Conservation (phyloP, 2,329 filamentous ascomycete species). For the Nectriaceae sp. region DNA sequence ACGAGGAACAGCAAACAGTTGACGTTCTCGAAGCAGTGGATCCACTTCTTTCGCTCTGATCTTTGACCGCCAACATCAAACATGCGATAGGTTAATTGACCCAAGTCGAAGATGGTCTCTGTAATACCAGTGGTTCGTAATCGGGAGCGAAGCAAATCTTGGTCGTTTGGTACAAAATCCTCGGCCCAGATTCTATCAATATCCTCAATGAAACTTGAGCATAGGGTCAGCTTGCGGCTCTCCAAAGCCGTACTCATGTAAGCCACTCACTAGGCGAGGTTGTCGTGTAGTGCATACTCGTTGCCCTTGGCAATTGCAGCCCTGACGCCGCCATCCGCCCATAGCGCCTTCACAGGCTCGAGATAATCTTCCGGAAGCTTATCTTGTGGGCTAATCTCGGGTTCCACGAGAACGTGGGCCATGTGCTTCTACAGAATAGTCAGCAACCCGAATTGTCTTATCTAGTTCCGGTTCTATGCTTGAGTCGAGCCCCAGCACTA, state of each 20-base stretch:
- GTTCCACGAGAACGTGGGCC: conserved; percentile 73
- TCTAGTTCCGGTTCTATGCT: conserved; percentile 4
- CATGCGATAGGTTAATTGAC: conserved; percentile 93
- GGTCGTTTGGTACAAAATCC: conserved; percentile 86
- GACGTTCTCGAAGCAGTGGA: conserved; percentile 94
- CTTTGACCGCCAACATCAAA: conserved; percentile 92
- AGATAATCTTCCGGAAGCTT: conserved; percentile 77
- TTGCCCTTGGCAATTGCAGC: conserved; percentile 90
- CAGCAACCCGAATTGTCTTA: conserved; percentile 29
- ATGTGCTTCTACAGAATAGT: conserved; percentile 78
- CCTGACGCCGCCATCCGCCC: conserved; percentile 82
- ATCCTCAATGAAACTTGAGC: conserved; percentile 75
- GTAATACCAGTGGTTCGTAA: conserved; percentile 94
- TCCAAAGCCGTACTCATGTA: not conserved
- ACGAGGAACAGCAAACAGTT: conserved; percentile 92
- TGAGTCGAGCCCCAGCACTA: too few relatives aligned
- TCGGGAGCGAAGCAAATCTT: conserved; percentile 89
- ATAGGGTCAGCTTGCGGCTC: conserved; percentile 9
- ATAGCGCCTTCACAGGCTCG: conserved; percentile 79
- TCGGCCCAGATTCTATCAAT: conserved; percentile 74
- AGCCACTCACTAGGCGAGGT: conserved; percentile 79
- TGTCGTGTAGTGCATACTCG: conserved; percentile 95
- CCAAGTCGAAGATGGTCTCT: conserved; percentile 90
- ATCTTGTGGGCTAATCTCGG: conserved; percentile 82
- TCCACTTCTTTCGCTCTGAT: conserved; percentile 96